Evolutionary conservation across 129 eudicot genomes (phyloP).

Genomic region (Calendula officinalis): DNA sequence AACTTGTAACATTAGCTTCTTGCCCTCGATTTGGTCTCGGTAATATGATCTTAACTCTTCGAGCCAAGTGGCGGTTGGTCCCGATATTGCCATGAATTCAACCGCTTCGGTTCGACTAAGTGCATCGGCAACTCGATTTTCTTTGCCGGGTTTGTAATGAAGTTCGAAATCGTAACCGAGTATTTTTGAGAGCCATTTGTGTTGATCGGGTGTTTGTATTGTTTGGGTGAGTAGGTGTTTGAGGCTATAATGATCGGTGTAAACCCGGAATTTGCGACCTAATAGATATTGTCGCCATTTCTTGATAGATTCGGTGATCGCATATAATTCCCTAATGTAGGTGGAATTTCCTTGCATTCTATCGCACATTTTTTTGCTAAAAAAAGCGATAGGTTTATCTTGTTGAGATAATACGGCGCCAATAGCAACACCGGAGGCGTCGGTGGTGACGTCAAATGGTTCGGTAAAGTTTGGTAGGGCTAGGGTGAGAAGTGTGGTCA

Average conservation of each 20-base stretch:
- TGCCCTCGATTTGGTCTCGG: not conserved
- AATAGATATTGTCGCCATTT: not conserved
- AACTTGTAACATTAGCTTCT: not conserved
- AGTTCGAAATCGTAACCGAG: not conserved
- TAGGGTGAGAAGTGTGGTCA: not conserved
- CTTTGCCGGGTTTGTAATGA: too few relatives aligned
- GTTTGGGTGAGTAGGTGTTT: too few relatives aligned
- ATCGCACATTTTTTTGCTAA: too few relatives aligned
- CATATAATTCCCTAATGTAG: too few relatives aligned
- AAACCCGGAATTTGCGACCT: not conserved
- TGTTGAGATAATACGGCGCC: too few relatives aligned
- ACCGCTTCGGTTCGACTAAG: not conserved
- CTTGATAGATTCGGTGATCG: not conserved
- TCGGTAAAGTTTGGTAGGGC: too few relatives aligned
- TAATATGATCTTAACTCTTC: not conserved
- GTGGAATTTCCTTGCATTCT: too few relatives aligned
- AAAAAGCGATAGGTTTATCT: too few relatives aligned
- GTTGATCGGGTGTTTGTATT: too few relatives aligned
- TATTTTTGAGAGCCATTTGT: not conserved
- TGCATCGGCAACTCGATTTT: not conserved
- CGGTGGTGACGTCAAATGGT: too few relatives aligned
- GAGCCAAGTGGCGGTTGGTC: not conserved
- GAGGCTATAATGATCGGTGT: too few relatives aligned
- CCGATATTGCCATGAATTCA: not conserved
- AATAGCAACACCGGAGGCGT: too few relatives aligned